Evolutionary conservation across 345 rosid genomes (phyloP).

Genomic region (Citrus trifoliata): DNA sequence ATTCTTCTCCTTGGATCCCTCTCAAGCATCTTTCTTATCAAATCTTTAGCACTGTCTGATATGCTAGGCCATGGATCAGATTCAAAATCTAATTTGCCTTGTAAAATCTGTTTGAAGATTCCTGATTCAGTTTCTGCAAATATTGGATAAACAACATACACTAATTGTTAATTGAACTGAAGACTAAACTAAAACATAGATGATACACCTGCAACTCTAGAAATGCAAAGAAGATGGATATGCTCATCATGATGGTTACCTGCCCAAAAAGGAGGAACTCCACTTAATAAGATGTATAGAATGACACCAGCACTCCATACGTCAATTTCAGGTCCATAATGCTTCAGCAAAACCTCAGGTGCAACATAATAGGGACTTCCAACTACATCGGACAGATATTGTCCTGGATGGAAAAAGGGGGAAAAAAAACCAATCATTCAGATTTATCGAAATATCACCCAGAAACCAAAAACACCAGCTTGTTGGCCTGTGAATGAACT

Average conservation of each 20-base stretch:
- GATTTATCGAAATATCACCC: too few species aligned
- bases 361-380: conserved; percentile 99
- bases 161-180: background rate
- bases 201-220: background rate
- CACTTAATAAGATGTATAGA: conserved; percentile 87
- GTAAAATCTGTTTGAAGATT: conserved; percentile 85
- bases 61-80: conserved; percentile 96
- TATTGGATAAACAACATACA: conserved; percentile 1
- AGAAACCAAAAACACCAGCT: background rate
- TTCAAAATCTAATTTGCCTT: conserved; percentile 77
- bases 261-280: conserved; percentile 98
- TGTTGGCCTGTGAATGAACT: background rate
- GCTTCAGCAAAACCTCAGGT: conserved; percentile 85
- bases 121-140: conserved; percentile 90
- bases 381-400: conserved; percentile 77
- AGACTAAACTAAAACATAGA: background rate
- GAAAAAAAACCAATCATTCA: background rate
- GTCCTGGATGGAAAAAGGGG: conserved; percentile 47
- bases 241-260: conserved; percentile 33
- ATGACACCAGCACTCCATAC: conserved; percentile 99
- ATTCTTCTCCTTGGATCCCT: conserved; percentile 78
- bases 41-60: conserved; percentile 89
- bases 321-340: conserved; percentile 88
- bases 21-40: conserved; percentile 83
- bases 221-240: background rate